Base-by-base conservation (phyloP, 1,139 yeast species). In the Lodderomyces metapsilosis region DNA sequence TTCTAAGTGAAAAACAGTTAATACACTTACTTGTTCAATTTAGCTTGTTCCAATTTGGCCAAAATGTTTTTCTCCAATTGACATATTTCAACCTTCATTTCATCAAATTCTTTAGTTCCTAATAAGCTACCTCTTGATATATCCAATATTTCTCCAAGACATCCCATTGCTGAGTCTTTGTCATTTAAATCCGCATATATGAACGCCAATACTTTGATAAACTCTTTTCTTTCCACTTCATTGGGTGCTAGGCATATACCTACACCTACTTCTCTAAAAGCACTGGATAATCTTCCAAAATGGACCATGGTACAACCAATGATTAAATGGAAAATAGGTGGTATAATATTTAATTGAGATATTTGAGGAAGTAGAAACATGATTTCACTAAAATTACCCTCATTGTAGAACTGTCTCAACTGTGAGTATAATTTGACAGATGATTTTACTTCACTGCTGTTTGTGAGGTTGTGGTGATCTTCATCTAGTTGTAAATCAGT, bases 81-180 rank as follows among this genome's bases (percentile, higher is more conserved):
- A 10, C 24, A 17, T 11, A 45, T 18, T 18, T 34, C 41, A 3
- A 13, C n/a, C 11, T 36, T 40, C 40, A 45, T 39, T 11, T 17
- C 27, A 16, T 42, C 41, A 34, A 41, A 42, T 18, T 42, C 44
- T 17, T 36, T 25, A 8, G 37, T 24, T 2, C 39, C 30, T 2
- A 30, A 24, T 6, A 43, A 20, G 20, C 24, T 36, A 11, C 33
- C 20, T 35, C 49, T 37, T 25, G 42, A 38, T 5, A 42, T 40
- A 33, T 48, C 51, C 40, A 48, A 40, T 10, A 37, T 31, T 27
- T 48, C 50, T 23, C 48, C 48, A 13, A 48, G 31, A 36, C 49
- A 42, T 1, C 45, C 45, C 36, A 42, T 39, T 2, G 44, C 47
- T 17, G 34, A 36, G 18, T 45, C 43, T 6, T 21, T 38, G n/a